Percentiles rank a stretch among this genome's conserved stretches.
These are phyloP conservation scores for Blumeria graminis DNA, from an alignment of 2,329 filamentous ascomycete genomes.

Conservation along the genomic window DNA sequence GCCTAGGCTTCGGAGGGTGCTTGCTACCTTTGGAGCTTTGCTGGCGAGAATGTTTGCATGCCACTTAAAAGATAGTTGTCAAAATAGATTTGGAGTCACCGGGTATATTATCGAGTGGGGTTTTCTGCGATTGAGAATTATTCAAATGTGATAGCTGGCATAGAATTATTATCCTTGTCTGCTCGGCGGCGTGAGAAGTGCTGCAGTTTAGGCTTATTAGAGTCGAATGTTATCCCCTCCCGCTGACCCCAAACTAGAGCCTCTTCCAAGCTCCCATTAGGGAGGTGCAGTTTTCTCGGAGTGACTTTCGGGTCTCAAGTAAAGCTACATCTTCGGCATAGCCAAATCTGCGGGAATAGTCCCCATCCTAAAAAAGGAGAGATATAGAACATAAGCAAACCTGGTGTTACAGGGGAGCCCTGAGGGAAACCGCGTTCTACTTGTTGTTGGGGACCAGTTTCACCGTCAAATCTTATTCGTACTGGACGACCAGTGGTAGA, in stretches of 20 bases:
- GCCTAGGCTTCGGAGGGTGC: background rate
- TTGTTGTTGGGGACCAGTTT: background rate
- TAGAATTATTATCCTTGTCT: background rate
- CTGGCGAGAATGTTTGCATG: background rate
- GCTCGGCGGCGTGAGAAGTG: background rate
- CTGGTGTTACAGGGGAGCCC: background rate
- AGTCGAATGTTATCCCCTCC: background rate
- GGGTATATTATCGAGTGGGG: background rate
- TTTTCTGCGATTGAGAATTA: background rate
- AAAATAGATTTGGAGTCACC: background rate
- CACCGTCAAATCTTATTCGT: background rate
- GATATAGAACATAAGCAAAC: background rate
- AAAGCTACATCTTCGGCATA: background rate
- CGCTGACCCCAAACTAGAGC: background rate
- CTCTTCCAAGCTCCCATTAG: background rate
- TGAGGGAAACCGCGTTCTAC: background rate
- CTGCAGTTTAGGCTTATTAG: background rate
- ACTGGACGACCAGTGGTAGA: background rate
- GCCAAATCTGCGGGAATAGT: background rate
- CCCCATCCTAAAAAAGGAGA: background rate
- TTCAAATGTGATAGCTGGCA: background rate
- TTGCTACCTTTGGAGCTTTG: background rate
- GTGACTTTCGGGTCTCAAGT: background rate
- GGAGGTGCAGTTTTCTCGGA: background rate
- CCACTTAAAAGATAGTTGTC: background rate